Base-by-base conservation (phyloP, 2,329 filamentous ascomycete species). In the Ciborinia camelliae region DNA sequence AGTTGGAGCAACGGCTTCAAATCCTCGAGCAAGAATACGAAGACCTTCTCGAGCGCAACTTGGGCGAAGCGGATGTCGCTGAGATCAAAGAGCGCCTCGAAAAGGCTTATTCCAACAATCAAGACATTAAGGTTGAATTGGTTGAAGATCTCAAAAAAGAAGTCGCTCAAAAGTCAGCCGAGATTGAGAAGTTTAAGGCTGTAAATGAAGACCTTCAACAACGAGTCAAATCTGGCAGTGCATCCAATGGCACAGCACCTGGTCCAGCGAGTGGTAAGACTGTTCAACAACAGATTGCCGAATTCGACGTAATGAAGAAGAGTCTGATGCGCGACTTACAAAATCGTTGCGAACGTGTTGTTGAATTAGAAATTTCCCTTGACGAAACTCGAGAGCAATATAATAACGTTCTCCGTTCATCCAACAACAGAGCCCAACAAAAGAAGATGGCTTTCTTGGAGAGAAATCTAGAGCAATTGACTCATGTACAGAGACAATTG, bases 401-500 rank as follows among this genome's bases (percentile, higher is more conserved):
- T 81, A 98, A 99, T 82, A 97, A 97, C 73, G 95, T 99, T 67
- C 85, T 99, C 65, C 89, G 94, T 64, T 95, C 92, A 58, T 97
- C 92, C 71, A 99, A 99, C 82, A 98, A 96, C 82, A 90, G 95
- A 66, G 94, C 95, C 30, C 95, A 99, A 81, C 95, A 99, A 80
- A 99, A 99, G 90, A 99, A 99, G 86, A 98, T 99, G 91, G 96
- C 95, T 20, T 99, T 99, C 84, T 81, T 99, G 59, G 95, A 99
- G 81, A 90, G 95, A 75, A 99, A 99, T 76, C 86, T 99, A 48
- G 95, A 99, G 80, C 95, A 99, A 79, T 84, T 99, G 63, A 99
- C 95, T 4, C 92, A 97, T 75, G 95, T 99, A 62, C 95, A 99
- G 79, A 88, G 95, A 63, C 95, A 99, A 79, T 87, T 99, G 15